Percentiles rank a stretch among this genome's conserved stretches.
Evolutionary conservation across 2,329 filamentous ascomycete species (phyloP).

Genomic region (Fusarium musae): DNA sequence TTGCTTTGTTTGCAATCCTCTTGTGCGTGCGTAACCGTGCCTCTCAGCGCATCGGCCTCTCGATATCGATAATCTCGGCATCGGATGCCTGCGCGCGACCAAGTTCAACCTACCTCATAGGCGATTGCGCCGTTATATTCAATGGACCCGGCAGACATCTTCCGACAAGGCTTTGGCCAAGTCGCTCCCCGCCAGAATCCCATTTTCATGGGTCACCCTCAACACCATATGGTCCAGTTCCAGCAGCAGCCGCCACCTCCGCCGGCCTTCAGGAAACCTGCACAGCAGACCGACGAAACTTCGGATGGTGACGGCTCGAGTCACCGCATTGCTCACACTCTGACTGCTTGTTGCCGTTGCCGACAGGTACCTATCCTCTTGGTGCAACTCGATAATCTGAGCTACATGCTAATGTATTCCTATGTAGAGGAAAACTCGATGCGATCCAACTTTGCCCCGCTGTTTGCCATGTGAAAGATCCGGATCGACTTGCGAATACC

Average conservation of each 20-base stretch:
- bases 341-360: conserved; percentile 84
- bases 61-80: conserved; percentile 24
- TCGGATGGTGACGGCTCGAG: conserved; percentile 63
- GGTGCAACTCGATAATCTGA: conserved; percentile 6
- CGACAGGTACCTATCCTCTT: conserved; percentile 69
- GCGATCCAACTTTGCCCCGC: conserved; percentile 90
- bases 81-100: conserved; percentile 23
- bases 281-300: conserved; percentile 53
- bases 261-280: conserved; percentile 47
- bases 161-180: conserved; percentile 66
- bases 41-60: conserved; percentile 26
- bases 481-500: conserved; percentile 93
- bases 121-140: conserved; percentile 15
- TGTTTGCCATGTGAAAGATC: conserved; percentile 94
- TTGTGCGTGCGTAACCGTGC: conserved; percentile 25
- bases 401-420: conserved; percentile 25
- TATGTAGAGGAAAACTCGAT: conserved; percentile 88
- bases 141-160: conserved; percentile 71
- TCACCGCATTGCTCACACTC: conserved; percentile 77
- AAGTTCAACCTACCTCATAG: conserved; percentile 4
- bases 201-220: conserved; percentile 43
- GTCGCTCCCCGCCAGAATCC: conserved; percentile 54
- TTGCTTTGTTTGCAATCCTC: conserved; percentile 12
- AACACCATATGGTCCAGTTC: conserved; percentile 39
- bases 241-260: conserved; percentile 42